These are phyloP conservation scores for Erythrobasidium hasegawianum DNA, from an alignment of 1,284 basidiomycete genomes.

Conservation along the genomic window DNA sequence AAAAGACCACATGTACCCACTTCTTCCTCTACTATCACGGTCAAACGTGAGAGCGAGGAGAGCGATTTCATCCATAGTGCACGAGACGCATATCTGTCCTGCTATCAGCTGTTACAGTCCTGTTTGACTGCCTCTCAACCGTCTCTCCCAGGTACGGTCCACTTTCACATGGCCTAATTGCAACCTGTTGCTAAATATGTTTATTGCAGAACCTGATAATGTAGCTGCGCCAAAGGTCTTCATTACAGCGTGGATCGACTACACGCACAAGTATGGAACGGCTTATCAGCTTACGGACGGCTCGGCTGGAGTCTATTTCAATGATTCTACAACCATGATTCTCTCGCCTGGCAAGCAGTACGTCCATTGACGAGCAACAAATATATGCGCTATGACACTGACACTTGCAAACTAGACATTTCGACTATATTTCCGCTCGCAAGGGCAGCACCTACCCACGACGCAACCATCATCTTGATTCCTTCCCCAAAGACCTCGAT, in stretches of 20 bases:
- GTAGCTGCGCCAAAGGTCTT: slow-evolving; percentile 74
- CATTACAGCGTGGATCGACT: slow-evolving; percentile 96
- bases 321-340: slow-evolving; percentile 83
- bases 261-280: slow-evolving; percentile 98
- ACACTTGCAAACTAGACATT: slow-evolving; percentile 53
- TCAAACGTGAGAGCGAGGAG: slow-evolving; percentile 15
- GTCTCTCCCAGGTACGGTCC: no score
- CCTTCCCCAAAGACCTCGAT: slow-evolving; percentile 59
- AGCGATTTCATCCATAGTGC: slow-evolving; percentile 19
- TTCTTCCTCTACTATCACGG: slow-evolving; percentile 17
- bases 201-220: slow-evolving; percentile 37
- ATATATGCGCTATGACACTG: not conserved
- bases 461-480: slow-evolving; percentile 47
- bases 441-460: slow-evolving; percentile 45
- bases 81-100: slow-evolving; percentile 41
- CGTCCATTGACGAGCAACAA: slow-evolving; percentile 48
- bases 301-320: slow-evolving; percentile 90
- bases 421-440: slow-evolving; percentile 65
- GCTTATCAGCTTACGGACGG: slow-evolving; percentile 95
- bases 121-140: no score
- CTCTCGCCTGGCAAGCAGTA: slow-evolving; percentile 77
- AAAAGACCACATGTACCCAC: slow-evolving; percentile 23
- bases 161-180: no score
- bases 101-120: slow-evolving; percentile 35
- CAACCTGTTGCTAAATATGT: not conserved